Conservation (phyloP, 2,329 filamentous ascomycete genomes). For the Arthrinium phaeospermum region DNA sequence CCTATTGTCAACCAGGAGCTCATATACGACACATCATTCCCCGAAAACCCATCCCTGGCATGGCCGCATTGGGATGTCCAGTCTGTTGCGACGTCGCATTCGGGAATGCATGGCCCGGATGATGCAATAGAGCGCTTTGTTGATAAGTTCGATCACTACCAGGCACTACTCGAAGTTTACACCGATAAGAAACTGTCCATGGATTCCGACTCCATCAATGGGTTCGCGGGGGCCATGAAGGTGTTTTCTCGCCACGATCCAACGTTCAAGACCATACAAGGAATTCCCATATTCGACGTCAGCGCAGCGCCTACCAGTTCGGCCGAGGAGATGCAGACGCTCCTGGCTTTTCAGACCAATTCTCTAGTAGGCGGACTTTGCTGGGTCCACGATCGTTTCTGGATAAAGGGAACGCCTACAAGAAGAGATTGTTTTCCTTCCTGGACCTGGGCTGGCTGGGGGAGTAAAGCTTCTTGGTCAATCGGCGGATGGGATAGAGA, state of each 20-base stretch:
- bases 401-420: neutral
- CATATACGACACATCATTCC: neutral
- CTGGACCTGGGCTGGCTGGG: conserved; percentile 19
- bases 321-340: neutral
- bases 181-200: conserved; percentile 14
- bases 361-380: neutral
- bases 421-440: neutral
- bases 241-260: conserved; percentile 1
- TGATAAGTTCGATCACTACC: neutral
- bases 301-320: neutral
- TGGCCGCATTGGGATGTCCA: neutral
- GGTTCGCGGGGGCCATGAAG: conserved; percentile 18
- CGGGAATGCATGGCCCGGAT: neutral
- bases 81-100: neutral
- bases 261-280: neutral
- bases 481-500: neutral
- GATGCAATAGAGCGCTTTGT: conserved; percentile 3
- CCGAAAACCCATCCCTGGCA: neutral
- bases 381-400: neutral
- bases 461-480: neutral
- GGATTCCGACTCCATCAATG: conserved; percentile 19
- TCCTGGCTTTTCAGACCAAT: neutral
- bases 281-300: conserved; percentile 5
- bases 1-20: neutral
- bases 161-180: conserved; percentile 17